Percentiles rank a stretch among this genome's conserved stretches.
Conservation (phyloP, 768 basidiomycete species). For the Lyophyllum decastes region DNA sequence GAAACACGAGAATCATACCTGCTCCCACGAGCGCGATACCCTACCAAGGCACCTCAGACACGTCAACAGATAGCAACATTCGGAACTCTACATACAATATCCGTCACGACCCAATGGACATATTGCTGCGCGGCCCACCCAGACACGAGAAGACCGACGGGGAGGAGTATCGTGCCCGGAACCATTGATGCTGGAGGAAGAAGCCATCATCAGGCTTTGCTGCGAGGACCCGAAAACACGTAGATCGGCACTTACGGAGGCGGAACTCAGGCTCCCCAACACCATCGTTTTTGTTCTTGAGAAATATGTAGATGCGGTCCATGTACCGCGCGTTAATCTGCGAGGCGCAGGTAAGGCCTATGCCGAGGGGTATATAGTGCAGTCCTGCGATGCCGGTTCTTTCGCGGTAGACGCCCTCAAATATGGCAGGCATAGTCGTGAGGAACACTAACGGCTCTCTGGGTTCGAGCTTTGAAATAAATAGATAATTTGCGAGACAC, state of each 20-base stretch:
- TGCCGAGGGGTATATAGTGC: constrained; percentile 71
- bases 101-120: constrained; percentile 70
- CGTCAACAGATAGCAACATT: neutral
- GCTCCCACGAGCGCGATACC: constrained; percentile 59
- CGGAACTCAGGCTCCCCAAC: constrained; percentile 52
- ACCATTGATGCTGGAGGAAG: constrained; percentile 64
- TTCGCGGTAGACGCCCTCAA: constrained; percentile 54
- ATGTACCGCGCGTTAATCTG: constrained; percentile 56
- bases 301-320: constrained; percentile 54
- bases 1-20: constrained; percentile 60
- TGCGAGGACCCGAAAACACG: too few relatives aligned
- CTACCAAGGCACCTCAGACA: constrained; percentile 30
- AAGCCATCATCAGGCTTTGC: neutral
- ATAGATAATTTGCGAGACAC: constrained; percentile 18
- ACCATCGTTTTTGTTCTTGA: constrained; percentile 48
- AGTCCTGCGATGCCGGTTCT: constrained; percentile 60
- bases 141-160: constrained; percentile 65
- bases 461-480: neutral
- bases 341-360: constrained; percentile 56
- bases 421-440: constrained; percentile 65
- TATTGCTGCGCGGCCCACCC: constrained; percentile 67
- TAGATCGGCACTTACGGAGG: constrained; percentile 36
- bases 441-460: constrained; percentile 53
- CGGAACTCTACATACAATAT: constrained; percentile 50
- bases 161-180: constrained; percentile 58